Evolutionary conservation across 495 filamentous ascomycete genomes (phyloP).

Genomic region (Hypoxylon intermedium): DNA sequence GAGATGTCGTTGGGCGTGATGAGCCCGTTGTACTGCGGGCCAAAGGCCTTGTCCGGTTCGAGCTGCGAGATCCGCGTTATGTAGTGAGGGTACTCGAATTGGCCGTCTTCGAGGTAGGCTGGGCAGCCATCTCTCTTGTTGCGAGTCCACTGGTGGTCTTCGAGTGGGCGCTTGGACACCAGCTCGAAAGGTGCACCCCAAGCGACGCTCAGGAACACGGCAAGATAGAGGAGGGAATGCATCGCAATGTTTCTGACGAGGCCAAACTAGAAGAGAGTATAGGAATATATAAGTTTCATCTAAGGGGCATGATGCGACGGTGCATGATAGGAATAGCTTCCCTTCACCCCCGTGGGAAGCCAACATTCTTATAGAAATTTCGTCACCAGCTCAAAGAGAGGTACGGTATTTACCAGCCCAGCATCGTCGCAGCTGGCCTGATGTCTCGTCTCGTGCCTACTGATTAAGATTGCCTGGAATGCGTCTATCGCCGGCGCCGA

Average conservation of each 20-base stretch:
- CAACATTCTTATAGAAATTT: constrained; percentile 15
- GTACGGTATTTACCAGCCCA: neutral
- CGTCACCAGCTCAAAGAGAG: neutral
- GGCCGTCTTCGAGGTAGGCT: constrained; percentile 30
- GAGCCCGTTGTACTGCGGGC: constrained; percentile 14
- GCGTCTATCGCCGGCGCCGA: neutral
- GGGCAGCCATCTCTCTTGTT: constrained; percentile 30
- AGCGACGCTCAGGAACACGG: constrained; percentile 9
- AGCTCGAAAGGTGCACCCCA: constrained; percentile 33
- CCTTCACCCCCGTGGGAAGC: neutral
- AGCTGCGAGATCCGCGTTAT: constrained; percentile 33
- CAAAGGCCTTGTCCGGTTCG: constrained; percentile 30
- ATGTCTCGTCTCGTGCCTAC: neutral
- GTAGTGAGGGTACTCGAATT: constrained; percentile 35
- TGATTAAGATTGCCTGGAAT: neutral
- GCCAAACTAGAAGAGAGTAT: neutral
- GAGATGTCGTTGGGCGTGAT: constrained; percentile 42
- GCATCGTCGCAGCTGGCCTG: neutral
- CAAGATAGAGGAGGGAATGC: constrained; percentile 10
- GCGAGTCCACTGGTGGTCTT: constrained; percentile 30
- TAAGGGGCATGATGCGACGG: neutral
- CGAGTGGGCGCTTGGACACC: constrained; percentile 32
- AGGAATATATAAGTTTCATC: neutral
- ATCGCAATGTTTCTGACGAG: constrained; percentile 19
- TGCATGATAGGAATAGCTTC: neutral